Conservation (phyloP, 164 flowering plant genomes). For the Akebia trifoliata region DNA sequence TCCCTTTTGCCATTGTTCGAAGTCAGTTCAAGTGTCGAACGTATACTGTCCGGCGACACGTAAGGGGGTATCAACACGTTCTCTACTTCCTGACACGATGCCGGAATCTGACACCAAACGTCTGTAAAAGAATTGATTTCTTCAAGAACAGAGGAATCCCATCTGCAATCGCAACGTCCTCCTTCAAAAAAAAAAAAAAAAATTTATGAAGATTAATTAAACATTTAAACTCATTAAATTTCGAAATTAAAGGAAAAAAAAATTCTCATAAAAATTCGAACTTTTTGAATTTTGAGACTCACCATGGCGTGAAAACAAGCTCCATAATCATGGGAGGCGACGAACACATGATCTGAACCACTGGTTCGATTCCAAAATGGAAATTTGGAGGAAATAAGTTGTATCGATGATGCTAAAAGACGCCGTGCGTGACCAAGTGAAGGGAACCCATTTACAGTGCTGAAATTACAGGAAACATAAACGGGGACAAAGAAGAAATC, state of each 20-base stretch:
- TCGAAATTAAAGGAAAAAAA: not conserved
- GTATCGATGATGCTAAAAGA: slow-evolving; percentile 54
- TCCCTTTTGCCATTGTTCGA: slow-evolving; percentile 50
- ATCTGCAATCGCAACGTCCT: slow-evolving; percentile 63
- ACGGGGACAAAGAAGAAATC: slow-evolving; percentile 97
- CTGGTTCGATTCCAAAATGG: slow-evolving; percentile 82
- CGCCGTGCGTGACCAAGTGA: slow-evolving; percentile 76
- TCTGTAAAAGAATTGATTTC: slow-evolving; percentile 75
- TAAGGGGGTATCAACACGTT: slow-evolving; percentile 84
- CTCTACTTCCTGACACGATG: slow-evolving; percentile 88
- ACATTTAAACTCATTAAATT: not conserved
- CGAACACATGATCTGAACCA: slow-evolving; percentile 85
- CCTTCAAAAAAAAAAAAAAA: slow-evolving; percentile 33
- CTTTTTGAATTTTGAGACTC: not conserved
- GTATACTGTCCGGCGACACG: slow-evolving; percentile 54
- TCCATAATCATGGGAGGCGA: slow-evolving; percentile 91
- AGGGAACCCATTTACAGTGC: slow-evolving; percentile 84
- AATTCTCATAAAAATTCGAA: not conserved
- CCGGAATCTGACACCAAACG: slow-evolving; percentile 61
- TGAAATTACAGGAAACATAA: slow-evolving; percentile 91
- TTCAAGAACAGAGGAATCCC: slow-evolving; percentile 71
- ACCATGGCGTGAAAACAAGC: slow-evolving; percentile 95
- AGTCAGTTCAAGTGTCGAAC: slow-evolving; percentile 28
- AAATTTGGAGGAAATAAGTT: slow-evolving; percentile 36
- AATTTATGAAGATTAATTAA: not conserved